Conservation (phyloP, 1,284 basidiomycete species). For the Puccinia novopanici region DNA sequence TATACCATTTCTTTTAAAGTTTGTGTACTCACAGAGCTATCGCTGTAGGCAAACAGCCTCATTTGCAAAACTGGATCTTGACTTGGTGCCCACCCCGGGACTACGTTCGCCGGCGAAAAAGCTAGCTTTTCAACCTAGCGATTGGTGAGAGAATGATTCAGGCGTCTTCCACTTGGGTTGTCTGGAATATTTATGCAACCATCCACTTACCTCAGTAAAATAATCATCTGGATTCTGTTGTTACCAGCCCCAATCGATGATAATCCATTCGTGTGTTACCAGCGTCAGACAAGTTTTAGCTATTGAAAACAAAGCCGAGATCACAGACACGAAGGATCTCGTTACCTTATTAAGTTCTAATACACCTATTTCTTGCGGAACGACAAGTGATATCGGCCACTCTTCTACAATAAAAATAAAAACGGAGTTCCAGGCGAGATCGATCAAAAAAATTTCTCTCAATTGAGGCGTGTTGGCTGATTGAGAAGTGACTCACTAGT, state of each 20-base stretch:
- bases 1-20: too few species aligned
- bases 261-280: not conserved
- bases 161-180: not conserved
- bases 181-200: not conserved
- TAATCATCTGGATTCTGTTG: conserved; percentile 40
- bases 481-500: conserved; percentile 19
- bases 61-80: conserved; percentile 43
- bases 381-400: conserved; percentile 39
- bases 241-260: not conserved
- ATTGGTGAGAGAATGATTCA: not conserved
- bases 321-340: not conserved
- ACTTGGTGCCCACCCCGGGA: conserved; percentile 37
- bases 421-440: not conserved
- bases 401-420: conserved; percentile 14
- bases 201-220: conserved; percentile 29
- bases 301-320: not conserved
- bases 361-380: conserved; percentile 38
- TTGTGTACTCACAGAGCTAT: conserved; percentile 13
- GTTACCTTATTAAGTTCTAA: conserved; percentile 45
- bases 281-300: not conserved
- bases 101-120: conserved; percentile 36
- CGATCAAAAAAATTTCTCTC: not conserved
- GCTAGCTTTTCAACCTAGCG: conserved; percentile 35
- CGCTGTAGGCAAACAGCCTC: conserved; percentile 30
- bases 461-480: not conserved